Percentiles rank a stretch among this genome's conserved stretches.
These are phyloP conservation scores for Pyrus hybrid DNA, from an alignment of 331 rosid genomes.

Conservation along the genomic window DNA sequence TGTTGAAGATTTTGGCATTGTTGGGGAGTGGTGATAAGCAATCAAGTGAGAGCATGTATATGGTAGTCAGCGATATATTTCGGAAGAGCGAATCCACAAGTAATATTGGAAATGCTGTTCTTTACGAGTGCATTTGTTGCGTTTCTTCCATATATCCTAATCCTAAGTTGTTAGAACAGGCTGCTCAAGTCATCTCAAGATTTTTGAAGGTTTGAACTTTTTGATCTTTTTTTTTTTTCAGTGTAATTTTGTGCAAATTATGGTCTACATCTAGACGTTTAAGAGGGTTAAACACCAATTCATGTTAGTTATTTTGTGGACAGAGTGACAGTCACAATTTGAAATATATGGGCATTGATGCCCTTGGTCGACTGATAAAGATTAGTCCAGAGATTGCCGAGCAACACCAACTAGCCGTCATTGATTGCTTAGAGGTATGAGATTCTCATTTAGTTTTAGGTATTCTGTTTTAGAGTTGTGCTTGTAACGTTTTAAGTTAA, in stretches of 20 bases:
- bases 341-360: slow-evolving; percentile 92
- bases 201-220: slow-evolving; percentile 58
- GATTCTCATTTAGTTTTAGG: background rate
- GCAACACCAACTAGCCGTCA: slow-evolving; percentile 86
- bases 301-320: slow-evolving; percentile 3
- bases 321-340: slow-evolving; percentile 96
- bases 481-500: background rate
- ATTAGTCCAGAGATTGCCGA: slow-evolving; percentile 76
- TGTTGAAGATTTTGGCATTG: slow-evolving; percentile 66
- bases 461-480: background rate
- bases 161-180: slow-evolving; percentile 62
- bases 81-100: slow-evolving; percentile 52
- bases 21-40: slow-evolving; percentile 77
- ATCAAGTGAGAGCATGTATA: slow-evolving; percentile 74
- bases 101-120: slow-evolving; percentile 83
- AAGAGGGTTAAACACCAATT: background rate
- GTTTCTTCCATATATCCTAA: slow-evolving; percentile 61
- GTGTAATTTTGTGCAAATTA: background rate
- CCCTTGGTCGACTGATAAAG: slow-evolving; percentile 79
- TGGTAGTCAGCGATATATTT: slow-evolving; percentile 62
- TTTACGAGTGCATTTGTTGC: slow-evolving; percentile 72
- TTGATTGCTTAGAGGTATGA: slow-evolving; percentile 83
- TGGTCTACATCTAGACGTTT: background rate
- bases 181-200: slow-evolving; percentile 66
- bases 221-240: background rate